phyloP scores from a whole-genome alignment of 2,329 filamentous ascomycete genomes.

The Fonsecaea nubica region DNA sequence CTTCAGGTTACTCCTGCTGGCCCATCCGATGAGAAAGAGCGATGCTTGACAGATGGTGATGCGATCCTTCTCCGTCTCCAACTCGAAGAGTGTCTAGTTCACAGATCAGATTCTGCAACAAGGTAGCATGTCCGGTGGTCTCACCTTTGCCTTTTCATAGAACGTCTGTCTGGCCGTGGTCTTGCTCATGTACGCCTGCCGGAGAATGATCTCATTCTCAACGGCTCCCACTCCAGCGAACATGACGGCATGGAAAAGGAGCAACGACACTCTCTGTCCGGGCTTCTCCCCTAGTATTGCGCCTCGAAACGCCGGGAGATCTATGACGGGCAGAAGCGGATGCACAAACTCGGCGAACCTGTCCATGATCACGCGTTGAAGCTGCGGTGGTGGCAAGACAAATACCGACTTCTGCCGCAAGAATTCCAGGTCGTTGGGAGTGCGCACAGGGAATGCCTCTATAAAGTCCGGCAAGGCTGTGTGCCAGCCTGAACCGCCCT shows the following conservation, averaged over 20 bases:
- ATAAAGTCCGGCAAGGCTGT: conserved; percentile 11
- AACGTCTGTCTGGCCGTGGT: conserved; percentile 4
- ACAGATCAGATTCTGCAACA: background rate
- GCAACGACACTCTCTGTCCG: conserved; percentile 8
- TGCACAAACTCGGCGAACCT: conserved; percentile 13
- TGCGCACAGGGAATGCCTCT: conserved; percentile 3
- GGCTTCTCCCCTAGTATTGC: background rate
- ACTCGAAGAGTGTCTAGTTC: conserved; percentile 8
- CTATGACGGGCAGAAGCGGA: conserved; percentile 8
- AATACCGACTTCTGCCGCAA: conserved; percentile 8
- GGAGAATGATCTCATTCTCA: conserved; percentile 1
- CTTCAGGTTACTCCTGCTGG: conserved; percentile 5
- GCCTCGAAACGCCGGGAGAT: background rate
- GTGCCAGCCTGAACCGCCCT: background rate
- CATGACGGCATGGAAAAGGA: conserved; percentile 16
- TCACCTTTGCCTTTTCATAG: conserved; percentile 19
- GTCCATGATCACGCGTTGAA: conserved; percentile 6
- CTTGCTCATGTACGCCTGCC: conserved; percentile 15
- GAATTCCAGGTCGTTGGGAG: conserved; percentile 2
- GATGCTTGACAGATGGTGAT: conserved; percentile 14
- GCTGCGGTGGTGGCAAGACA: background rate
- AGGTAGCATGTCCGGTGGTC: background rate
- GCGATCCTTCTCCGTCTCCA: conserved; percentile 16
- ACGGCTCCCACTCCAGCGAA: conserved; percentile 17
- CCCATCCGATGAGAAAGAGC: conserved; percentile 20